Conservation (phyloP, 2,329 filamentous ascomycete genomes). For the Trichothecium roseum region DNA sequence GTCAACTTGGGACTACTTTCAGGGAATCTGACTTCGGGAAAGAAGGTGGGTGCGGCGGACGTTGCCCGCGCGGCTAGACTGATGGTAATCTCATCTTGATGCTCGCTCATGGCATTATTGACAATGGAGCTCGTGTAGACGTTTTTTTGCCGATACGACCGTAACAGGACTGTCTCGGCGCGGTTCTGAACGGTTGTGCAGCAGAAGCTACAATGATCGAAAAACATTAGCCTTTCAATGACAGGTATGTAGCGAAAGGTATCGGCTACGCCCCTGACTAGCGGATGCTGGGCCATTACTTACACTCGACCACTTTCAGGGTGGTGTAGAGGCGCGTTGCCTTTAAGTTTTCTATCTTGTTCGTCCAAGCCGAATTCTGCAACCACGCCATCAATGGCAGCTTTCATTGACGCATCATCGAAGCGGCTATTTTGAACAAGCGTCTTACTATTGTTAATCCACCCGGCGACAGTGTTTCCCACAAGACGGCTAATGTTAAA, state of each 20-base stretch:
- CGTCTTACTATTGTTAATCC: neutral
- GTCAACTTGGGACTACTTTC: neutral
- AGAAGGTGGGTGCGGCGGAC: conserved; percentile 1
- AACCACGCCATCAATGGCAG: neutral
- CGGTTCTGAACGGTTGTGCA: neutral
- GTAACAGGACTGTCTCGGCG: neutral
- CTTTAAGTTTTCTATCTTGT: neutral
- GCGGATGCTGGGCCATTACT: no score
- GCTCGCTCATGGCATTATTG: neutral
- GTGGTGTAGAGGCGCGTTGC: conserved; percentile 1
- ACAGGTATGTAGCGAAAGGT: no score
- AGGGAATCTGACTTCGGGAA: conserved; percentile 1
- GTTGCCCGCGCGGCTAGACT: neutral
- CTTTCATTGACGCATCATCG: neutral
- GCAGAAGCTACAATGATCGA: neutral
- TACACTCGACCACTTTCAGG: neutral
- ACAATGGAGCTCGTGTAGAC: neutral
- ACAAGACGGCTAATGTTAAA: neutral
- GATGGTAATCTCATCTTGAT: conserved; percentile 1
- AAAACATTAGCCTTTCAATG: no score
- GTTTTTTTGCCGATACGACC: neutral
- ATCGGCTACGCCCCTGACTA: no score
- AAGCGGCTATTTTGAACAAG: neutral
- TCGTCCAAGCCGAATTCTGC: neutral
- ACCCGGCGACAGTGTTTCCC: neutral